Conservation (phyloP, 495 filamentous ascomycete species). For the Aspergillus mulundensis region DNA sequence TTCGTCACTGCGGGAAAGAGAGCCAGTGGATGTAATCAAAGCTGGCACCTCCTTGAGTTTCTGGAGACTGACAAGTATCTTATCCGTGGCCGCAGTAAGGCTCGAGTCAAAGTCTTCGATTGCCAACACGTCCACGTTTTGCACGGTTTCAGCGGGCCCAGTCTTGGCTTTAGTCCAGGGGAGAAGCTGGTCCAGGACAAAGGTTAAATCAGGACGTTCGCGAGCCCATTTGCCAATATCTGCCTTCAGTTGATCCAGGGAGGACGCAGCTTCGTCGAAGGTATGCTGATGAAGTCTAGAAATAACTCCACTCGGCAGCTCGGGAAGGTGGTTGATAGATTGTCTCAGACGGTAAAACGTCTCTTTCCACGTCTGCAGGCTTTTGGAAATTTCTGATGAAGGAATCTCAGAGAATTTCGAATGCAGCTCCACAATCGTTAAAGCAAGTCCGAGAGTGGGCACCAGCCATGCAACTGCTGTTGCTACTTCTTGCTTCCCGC, state of each 20-base stretch:
- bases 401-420: conserved; percentile 52
- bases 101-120: conserved; percentile 48
- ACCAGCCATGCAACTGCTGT: conserved; percentile 46
- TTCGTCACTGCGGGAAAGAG: conserved; percentile 58
- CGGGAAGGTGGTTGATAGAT: conserved; percentile 45
- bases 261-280: conserved; percentile 39
- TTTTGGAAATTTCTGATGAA: conserved; percentile 34
- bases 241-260: conserved; percentile 39
- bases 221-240: conserved; percentile 41
- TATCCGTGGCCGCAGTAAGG: conserved; percentile 57
- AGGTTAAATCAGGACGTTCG: conserved; percentile 55
- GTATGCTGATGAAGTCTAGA: conserved; percentile 42
- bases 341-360: conserved; percentile 35
- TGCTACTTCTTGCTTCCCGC: conserved; percentile 19
- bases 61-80: conserved; percentile 70
- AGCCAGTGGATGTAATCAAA: conserved; percentile 56
- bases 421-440: conserved; percentile 53
- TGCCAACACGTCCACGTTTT: conserved; percentile 19
- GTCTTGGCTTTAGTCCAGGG: conserved; percentile 35
- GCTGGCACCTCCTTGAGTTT: conserved; percentile 58
- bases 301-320: conserved; percentile 50
- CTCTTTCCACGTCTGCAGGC: conserved; percentile 48
- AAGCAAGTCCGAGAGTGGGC: conserved; percentile 43
- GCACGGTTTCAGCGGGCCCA: conserved; percentile 6
- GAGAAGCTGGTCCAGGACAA: conserved; percentile 57